phyloP scores from a whole-genome alignment of 2,329 filamentous ascomycete genomes.

The Aureobasidium subglaciale region DNA sequence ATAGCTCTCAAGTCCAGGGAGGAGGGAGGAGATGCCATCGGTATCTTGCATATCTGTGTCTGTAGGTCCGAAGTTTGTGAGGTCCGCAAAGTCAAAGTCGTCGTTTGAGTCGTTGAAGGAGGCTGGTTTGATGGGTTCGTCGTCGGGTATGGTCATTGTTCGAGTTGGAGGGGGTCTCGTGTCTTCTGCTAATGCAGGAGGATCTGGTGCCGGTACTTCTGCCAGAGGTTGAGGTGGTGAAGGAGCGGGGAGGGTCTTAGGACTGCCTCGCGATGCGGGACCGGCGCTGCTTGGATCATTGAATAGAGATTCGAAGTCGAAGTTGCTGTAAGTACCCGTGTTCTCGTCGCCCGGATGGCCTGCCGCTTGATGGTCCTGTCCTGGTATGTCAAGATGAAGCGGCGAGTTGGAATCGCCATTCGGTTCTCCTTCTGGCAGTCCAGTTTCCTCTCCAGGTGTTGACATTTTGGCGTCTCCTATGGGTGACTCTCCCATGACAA shows the following conservation, averaged over 20 bases:
- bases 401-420: neutral
- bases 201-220: neutral
- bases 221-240: neutral
- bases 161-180: neutral
- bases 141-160: neutral
- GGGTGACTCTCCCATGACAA: conserved; percentile 16
- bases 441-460: neutral
- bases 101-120: neutral
- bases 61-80: conserved; percentile 22
- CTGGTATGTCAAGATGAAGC: conserved; percentile 10
- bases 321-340: conserved; percentile 21
- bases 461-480: conserved; percentile 8
- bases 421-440: neutral
- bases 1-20: conserved; percentile 37
- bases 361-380: conserved; percentile 10
- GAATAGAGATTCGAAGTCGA: conserved; percentile 31
- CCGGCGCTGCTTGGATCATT: conserved; percentile 22
- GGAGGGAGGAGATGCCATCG: conserved; percentile 30
- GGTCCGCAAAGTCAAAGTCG: conserved; percentile 16
- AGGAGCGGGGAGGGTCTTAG: neutral
- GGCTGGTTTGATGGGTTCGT: neutral
- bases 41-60: conserved; percentile 21
- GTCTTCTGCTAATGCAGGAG: neutral
- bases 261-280: conserved; percentile 18
- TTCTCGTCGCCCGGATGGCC: conserved; percentile 12